Evolutionary conservation across 306 rosid genomes (phyloP).

Genomic region (Lathyrus oleraceus): DNA sequence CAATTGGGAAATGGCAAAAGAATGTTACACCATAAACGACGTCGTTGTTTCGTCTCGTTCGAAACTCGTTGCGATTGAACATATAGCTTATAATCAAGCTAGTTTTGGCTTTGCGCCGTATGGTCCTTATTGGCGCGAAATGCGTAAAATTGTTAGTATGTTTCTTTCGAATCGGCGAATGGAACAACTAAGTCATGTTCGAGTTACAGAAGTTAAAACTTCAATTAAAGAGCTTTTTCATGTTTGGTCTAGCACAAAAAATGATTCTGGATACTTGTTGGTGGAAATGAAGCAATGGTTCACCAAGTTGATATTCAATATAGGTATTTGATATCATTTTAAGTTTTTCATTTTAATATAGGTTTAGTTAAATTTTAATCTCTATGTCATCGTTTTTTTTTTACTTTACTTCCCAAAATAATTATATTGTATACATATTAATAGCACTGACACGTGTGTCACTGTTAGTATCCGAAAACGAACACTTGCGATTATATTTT

Average conservation of each 20-base stretch:
- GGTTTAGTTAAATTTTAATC: background rate
- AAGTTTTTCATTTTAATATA: background rate
- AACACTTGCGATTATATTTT: too few species aligned
- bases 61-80: conserved; percentile 3
- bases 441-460: too few species aligned
- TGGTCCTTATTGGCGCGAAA: conserved; percentile 47
- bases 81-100: conserved; percentile 34
- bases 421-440: too few species aligned
- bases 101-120: conserved; percentile 36
- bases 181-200: conserved; percentile 27
- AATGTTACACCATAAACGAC: conserved; percentile 42
- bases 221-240: conserved; percentile 28
- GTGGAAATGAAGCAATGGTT: conserved; percentile 41
- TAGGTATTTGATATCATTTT: background rate
- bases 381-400: too few species aligned
- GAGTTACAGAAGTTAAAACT: conserved; percentile 9
- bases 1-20: conserved; percentile 34
- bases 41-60: conserved; percentile 23
- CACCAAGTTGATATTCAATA: conserved; percentile 2
- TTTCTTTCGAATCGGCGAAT: conserved; percentile 30
- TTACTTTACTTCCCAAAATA: too few species aligned
- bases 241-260: conserved; percentile 5
- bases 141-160: conserved; percentile 28
- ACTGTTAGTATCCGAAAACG: too few species aligned
- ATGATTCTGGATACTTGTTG: background rate